Percentiles rank a stretch among this genome's conserved stretches.
Evolutionary conservation across 202 grass and related monocot genomes (phyloP).

Genomic region (Tripidium arundinaceum): DNA sequence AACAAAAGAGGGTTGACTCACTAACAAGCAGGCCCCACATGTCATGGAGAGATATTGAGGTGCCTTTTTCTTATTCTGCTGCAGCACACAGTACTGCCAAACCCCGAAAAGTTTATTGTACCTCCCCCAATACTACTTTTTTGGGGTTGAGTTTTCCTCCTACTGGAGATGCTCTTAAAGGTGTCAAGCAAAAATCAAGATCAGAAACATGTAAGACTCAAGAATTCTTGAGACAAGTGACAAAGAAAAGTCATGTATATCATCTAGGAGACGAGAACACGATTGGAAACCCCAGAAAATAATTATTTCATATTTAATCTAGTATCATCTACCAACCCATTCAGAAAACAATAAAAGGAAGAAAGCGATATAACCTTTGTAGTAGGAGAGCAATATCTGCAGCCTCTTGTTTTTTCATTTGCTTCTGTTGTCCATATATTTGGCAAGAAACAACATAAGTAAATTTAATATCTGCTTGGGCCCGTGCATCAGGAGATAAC

Average conservation of each 20-base stretch:
- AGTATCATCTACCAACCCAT: not conserved
- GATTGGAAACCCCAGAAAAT: not conserved
- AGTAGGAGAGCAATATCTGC: slow-evolving; percentile 87
- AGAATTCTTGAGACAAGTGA: not conserved
- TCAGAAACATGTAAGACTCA: not conserved
- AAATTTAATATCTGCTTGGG: slow-evolving; percentile 97
- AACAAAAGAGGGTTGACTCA: not conserved
- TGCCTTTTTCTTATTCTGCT: not conserved
- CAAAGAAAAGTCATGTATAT: not conserved
- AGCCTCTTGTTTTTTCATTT: slow-evolving; percentile 79
- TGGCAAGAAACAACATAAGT: slow-evolving; percentile 97
- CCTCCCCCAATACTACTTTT: not conserved
- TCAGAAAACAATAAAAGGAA: slow-evolving; percentile 11
- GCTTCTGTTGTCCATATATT: slow-evolving; percentile 98
- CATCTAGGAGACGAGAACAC: slow-evolving; percentile 5
- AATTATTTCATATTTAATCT: not conserved
- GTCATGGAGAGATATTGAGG: not conserved
- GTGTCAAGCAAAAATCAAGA: slow-evolving; percentile 18
- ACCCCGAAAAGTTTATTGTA: not conserved
- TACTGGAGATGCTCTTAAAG: not conserved
- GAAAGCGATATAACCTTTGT: slow-evolving; percentile 57
- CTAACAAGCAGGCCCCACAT: not conserved
- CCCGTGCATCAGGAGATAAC: slow-evolving; percentile 71
- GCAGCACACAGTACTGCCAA: not conserved
- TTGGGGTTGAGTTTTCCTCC: not conserved